Evolutionary conservation across 75 land plant genomes (phyloP).

Genomic region (Cunninghamia lanceolata): DNA sequence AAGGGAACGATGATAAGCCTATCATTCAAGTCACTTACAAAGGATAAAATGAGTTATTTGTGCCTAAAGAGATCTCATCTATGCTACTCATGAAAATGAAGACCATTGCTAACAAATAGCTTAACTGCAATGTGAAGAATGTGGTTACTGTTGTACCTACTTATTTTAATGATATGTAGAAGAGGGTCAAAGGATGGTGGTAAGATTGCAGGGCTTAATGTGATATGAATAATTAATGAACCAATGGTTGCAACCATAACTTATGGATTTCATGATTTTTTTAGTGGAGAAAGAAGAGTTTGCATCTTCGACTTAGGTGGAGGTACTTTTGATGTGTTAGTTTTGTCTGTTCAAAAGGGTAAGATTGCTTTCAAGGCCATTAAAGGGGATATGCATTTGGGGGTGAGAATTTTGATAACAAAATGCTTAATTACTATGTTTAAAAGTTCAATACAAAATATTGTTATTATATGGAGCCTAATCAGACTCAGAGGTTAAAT

Average conservation of each 20-base stretch:
- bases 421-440: no score
- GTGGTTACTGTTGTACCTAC: slow-evolving; percentile 25
- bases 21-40: slow-evolving; percentile 13
- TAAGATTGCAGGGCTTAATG: slow-evolving; percentile 17
- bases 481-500: no score
- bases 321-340: slow-evolving; percentile 27
- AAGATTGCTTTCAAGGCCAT: slow-evolving; percentile 19
- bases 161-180: slow-evolving; percentile 9
- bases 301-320: slow-evolving; percentile 23
- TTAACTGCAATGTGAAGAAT: slow-evolving; percentile 12
- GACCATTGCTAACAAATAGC: slow-evolving; percentile 17
- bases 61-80: slow-evolving; percentile 26
- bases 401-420: no score
- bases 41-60: slow-evolving; percentile 13
- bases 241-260: not conserved
- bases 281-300: not conserved
- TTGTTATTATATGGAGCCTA: no score
- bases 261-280: not conserved
- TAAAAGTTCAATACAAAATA: no score
- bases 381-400: no score
- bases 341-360: slow-evolving; percentile 35
- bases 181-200: slow-evolving; percentile 15
- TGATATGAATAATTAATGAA: slow-evolving; percentile 21
- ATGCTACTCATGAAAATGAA: slow-evolving; percentile 17
- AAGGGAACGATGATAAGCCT: slow-evolving; percentile 17